phyloP scores from a whole-genome alignment of 2,329 filamentous ascomycete species.

The Sclerotinia minor region DNA sequence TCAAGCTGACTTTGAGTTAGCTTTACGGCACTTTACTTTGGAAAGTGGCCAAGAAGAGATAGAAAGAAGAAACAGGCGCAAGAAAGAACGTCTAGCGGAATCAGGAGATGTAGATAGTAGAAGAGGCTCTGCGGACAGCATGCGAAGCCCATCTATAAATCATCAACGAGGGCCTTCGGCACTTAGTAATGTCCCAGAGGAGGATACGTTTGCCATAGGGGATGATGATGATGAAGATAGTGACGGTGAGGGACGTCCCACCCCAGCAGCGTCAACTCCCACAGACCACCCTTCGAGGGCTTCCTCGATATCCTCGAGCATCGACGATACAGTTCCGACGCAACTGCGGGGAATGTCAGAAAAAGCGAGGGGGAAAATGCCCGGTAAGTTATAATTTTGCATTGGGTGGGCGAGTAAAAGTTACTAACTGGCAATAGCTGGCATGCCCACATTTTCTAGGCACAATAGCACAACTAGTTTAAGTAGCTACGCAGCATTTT shows the following conservation, averaged over 20 bases:
- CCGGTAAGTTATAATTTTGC: slow-evolving; percentile 44
- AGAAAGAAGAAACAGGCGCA: slow-evolving; percentile 70
- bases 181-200: slow-evolving; percentile 70
- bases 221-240: slow-evolving; percentile 68
- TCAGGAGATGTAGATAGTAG: slow-evolving; percentile 47
- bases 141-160: slow-evolving; percentile 59
- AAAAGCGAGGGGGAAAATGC: slow-evolving; percentile 95
- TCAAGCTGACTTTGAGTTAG: slow-evolving; percentile 40
- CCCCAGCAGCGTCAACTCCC: slow-evolving; percentile 62
- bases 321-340: slow-evolving; percentile 77
- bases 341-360: slow-evolving; percentile 94
- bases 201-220: slow-evolving; percentile 87
- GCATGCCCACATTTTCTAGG: slow-evolving; percentile 77
- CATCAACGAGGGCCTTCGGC: slow-evolving; percentile 55
- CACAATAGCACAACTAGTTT: slow-evolving; percentile 89
- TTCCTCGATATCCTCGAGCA: slow-evolving; percentile 65
- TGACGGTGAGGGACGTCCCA: slow-evolving; percentile 53
- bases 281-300: slow-evolving; percentile 63
- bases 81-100: slow-evolving; percentile 61
- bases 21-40: slow-evolving; percentile 81
- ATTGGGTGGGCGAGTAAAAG: not conserved
- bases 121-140: slow-evolving; percentile 66
- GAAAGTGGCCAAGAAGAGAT: slow-evolving; percentile 92
- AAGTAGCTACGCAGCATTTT: slow-evolving; percentile 60
- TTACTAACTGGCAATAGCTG: slow-evolving; percentile 50